phyloP scores from a whole-genome alignment of 331 rosid genomes.

The Ulmus americana region DNA sequence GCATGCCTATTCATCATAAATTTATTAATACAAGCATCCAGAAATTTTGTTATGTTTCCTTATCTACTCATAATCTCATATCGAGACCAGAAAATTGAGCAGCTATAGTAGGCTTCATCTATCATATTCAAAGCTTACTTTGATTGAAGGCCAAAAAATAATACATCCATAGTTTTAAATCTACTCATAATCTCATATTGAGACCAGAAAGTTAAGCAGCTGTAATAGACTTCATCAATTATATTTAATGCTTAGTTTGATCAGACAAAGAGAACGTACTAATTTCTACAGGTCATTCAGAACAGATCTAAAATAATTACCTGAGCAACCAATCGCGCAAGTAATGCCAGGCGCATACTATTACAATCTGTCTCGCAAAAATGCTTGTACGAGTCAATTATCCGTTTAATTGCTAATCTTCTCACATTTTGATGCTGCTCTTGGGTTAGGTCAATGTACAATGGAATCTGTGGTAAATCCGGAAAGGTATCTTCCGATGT shows the following conservation, averaged over 20 bases:
- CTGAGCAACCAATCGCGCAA: constrained; percentile 94
- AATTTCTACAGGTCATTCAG: neutral
- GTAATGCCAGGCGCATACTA: constrained; percentile 72
- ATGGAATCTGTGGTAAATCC: constrained; percentile 76
- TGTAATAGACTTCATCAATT: constrained; percentile 11
- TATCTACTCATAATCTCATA: constrained; percentile 15
- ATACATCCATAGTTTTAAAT: neutral
- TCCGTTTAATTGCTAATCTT: constrained; percentile 59
- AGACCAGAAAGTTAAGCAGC: constrained; percentile 13
- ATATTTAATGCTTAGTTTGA: neutral
- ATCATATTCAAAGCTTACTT: constrained; percentile 5
- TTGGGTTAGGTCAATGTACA: constrained; percentile 60
- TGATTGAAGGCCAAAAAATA: neutral
- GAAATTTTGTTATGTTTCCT: neutral
- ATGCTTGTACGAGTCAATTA: constrained; percentile 61
- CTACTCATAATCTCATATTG: constrained; percentile 13
- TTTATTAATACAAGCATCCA: neutral
- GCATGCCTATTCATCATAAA: no score
- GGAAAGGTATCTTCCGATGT: constrained; percentile 66
- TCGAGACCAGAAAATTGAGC: constrained; percentile 12
- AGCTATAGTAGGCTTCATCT: constrained; percentile 5
- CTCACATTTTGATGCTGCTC: constrained; percentile 62
- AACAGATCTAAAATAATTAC: constrained; percentile 34
- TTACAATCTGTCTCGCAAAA: constrained; percentile 49
- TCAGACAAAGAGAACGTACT: no score